Evolutionary conservation across 2,329 filamentous ascomycete genomes (phyloP).

Genomic region (Falciphora oryzae): DNA sequence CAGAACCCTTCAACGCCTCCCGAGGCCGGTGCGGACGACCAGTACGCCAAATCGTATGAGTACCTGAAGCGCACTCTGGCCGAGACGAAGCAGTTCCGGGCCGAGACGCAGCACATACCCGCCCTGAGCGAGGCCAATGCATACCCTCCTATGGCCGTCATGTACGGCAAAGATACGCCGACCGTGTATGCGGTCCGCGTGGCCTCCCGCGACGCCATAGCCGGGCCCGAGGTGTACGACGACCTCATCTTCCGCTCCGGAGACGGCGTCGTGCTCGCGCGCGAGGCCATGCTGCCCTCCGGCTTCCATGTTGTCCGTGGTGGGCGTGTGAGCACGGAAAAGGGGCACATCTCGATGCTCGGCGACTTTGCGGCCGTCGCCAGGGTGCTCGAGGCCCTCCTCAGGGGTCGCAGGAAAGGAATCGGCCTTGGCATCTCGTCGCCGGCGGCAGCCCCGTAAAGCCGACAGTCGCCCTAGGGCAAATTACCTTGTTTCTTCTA

Average conservation of each 20-base stretch:
- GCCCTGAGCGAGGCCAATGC: constrained; percentile 56
- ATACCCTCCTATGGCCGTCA: constrained; percentile 76
- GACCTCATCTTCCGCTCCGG: constrained; percentile 81
- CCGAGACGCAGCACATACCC: constrained; percentile 60
- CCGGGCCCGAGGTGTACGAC: constrained; percentile 65
- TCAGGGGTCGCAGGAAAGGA: constrained; percentile 61
- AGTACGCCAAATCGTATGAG: constrained; percentile 41
- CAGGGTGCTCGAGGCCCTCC: constrained; percentile 62
- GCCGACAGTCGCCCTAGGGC: not conserved
- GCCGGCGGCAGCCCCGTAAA: not conserved
- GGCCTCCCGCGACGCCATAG: constrained; percentile 64
- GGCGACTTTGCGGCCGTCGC: constrained; percentile 82
- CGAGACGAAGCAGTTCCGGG: constrained; percentile 68
- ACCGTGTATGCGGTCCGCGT: constrained; percentile 82
- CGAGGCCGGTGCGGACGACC: constrained; percentile 35
- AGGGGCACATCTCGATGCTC: constrained; percentile 81
- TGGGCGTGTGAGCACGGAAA: constrained; percentile 71
- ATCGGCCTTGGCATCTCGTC: constrained; percentile 54
- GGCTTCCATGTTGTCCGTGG: constrained; percentile 71
- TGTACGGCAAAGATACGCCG: constrained; percentile 82
- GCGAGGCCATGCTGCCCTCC: constrained; percentile 75
- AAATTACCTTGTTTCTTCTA: not conserved
- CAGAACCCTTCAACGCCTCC: not conserved
- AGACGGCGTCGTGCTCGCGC: constrained; percentile 83
- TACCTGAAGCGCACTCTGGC: constrained; percentile 74